Evolutionary conservation across 495 filamentous ascomycete species (phyloP), one percentile per base, ranked within the genome.

Genomic region (Podospora pseudoanserina): DNA sequence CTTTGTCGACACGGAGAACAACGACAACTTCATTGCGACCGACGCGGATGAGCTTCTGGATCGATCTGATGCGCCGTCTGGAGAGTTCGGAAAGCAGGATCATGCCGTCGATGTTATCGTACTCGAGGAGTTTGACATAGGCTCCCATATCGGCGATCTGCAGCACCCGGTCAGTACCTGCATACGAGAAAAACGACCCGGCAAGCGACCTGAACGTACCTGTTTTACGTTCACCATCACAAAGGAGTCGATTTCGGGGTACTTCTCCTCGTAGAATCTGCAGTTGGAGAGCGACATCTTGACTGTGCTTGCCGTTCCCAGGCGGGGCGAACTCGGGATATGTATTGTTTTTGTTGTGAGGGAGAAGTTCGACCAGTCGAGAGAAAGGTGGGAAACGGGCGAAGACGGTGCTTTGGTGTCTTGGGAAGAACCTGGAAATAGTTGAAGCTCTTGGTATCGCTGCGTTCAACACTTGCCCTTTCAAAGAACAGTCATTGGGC

Each of bases 51-150:
- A 99, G 88, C 84, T 99, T 99, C 79, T 99, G 95, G 75, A 99
- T 99, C 87, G 89, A 93, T 81, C 95, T 84, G 74, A 99, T 99
- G 86, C 95, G 94, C 81, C 95, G 89, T 80, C 95, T 87, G 28
- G 96, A 98, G 61, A 99, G 87, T 79, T 99, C 95, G 72, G 91
- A 95, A 69, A 99, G 90, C 61, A 99, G 85, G 70, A 99, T 99
- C 95, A 99, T 99, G 84, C 95, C 95, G 78, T 99, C 95, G 80
- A 99, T 99, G 82, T 97, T 96, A 79, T 98, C 95, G 80, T 99
- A 99, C 83, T 99, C 95, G 73, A 99, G 89, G 30, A 99, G 89
- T 83, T 99, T 99, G 76, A 99, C 95, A 78, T 99, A 99, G 72
- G 95, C 95, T 72, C 95, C 95, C 95, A 99, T 99, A 79, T 99